Conservation (phyloP, 169 alveolate genomes). For the Theileria luwenshuni region DNA sequence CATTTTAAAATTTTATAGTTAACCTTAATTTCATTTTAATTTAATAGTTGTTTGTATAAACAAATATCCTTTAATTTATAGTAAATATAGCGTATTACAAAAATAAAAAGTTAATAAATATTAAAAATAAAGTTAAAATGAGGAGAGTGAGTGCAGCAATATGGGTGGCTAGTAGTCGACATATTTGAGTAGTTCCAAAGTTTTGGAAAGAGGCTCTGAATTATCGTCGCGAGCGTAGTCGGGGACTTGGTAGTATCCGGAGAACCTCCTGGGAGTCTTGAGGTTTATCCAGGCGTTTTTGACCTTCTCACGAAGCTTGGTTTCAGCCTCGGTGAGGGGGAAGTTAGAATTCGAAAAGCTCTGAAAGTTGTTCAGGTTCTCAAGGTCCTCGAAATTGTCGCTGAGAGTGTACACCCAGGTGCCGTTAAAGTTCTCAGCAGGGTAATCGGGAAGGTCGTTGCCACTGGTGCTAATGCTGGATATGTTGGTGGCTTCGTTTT, state of each 20-base stretch:
- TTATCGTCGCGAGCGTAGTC: conserved; percentile 7
- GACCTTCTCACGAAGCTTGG: not conserved
- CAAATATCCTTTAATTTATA: not conserved
- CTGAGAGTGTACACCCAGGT: conserved; percentile 30
- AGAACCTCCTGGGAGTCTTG: conserved; percentile 32
- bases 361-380: conserved; percentile 12
- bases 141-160: too few species aligned
- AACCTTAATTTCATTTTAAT: not conserved
- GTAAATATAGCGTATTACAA: not conserved
- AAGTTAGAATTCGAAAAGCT: conserved; percentile 1
- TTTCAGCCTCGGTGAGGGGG: conserved; percentile 1
- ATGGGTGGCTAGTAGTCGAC: conserved; percentile 22
- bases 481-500: conserved; percentile 13
- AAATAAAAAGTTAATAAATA: not conserved
- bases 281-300: conserved; percentile 32
- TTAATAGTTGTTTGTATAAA: too few species aligned
- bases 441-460: not conserved
- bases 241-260: not conserved
- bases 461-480: conserved; percentile 5
- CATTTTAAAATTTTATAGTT: not conserved
- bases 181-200: conserved; percentile 15
- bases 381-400: conserved; percentile 40
- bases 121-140: too few species aligned
- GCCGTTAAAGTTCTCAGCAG: conserved; percentile 12
- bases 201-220: conserved; percentile 16